Evolutionary conservation across 345 rosid species (phyloP), one percentile per base, ranked within the genome.

Genomic region (Rhizophora mangle): DNA sequence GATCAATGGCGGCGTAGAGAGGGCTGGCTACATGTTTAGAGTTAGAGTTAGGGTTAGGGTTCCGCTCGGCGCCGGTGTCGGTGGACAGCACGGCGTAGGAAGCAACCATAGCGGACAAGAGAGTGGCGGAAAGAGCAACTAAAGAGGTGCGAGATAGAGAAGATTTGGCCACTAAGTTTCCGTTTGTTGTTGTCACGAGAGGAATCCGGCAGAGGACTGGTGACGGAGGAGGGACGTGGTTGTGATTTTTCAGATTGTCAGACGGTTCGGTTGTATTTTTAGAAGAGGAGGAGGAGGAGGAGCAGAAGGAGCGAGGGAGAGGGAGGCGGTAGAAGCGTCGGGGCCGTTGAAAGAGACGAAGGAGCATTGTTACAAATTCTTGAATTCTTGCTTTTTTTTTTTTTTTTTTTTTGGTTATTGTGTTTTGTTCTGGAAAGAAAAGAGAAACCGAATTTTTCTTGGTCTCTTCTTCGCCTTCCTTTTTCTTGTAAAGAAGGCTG

Each of bases 121-220:
- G 77, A 5, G 93, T 83, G 57, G 93, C 90, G 74, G 93, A 88
- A 65, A 89, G 81, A 26, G 76, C 78, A 49, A 86, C 60, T 8
- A 75, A 24, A 51, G 96, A 80, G 56, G 72, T 80, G 54, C 85
- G 86, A 6, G 83, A 72, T 43, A 79, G 63, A 19, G 68, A 70
- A 21, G 83, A 69, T 64, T 81, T 18, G 1, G 57, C 52, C 29
- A 74, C 37, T 61, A 80, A n/a, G 69, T 74, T 26, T n/a, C 74
- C 3, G 11, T 60, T 34, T 43, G 79, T 27, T 37, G 65, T 54
- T 67, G 78, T 36, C 19, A 79, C 51, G 49, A 71, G 75, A 37
- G 32, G 67, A 21, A 22, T 59, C 15, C 69, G 77, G 79, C 2
- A 75, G 34, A 64, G 72, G 30, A 65, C 68, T 1, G 87, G 78